Evolutionary conservation across 305 asterid genomes (phyloP).

Genomic region (Salvia sclarea): DNA sequence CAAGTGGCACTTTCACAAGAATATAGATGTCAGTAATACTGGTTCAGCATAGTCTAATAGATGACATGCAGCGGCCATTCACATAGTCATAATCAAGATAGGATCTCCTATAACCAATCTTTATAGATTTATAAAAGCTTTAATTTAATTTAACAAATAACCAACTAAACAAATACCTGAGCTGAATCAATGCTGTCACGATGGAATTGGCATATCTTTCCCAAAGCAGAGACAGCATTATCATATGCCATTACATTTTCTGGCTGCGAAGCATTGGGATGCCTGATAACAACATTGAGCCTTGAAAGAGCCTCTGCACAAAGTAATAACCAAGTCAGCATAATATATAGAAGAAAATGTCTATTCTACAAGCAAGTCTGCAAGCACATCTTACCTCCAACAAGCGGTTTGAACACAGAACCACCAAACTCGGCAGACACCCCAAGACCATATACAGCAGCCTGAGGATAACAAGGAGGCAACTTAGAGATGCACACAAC

Average conservation of each 20-base stretch:
- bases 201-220: conserved; percentile 86
- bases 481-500: conserved; percentile 27
- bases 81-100: not conserved
- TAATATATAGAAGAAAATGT: not conserved
- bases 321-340: conserved; percentile 21
- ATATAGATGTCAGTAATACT: not conserved
- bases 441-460: conserved; percentile 97
- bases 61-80: not conserved
- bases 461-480: conserved; percentile 48
- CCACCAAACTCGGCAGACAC: conserved; percentile 96
- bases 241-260: conserved; percentile 91
- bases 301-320: conserved; percentile 88
- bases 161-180: conserved; percentile 47
- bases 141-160: not conserved
- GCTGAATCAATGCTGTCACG: conserved; percentile 84
- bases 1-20: conserved; percentile 1
- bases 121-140: not conserved
- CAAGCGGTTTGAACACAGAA: conserved; percentile 77
- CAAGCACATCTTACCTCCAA: conserved; percentile 59
- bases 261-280: conserved; percentile 69
- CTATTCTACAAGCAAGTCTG: not conserved
- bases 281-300: conserved; percentile 75
- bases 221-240: conserved; percentile 90
- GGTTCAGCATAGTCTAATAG: not conserved
- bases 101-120: conserved; percentile 6